Base-by-base conservation (phyloP, 2,329 filamentous ascomycete species). In the Hypoxylon sp. region DNA sequence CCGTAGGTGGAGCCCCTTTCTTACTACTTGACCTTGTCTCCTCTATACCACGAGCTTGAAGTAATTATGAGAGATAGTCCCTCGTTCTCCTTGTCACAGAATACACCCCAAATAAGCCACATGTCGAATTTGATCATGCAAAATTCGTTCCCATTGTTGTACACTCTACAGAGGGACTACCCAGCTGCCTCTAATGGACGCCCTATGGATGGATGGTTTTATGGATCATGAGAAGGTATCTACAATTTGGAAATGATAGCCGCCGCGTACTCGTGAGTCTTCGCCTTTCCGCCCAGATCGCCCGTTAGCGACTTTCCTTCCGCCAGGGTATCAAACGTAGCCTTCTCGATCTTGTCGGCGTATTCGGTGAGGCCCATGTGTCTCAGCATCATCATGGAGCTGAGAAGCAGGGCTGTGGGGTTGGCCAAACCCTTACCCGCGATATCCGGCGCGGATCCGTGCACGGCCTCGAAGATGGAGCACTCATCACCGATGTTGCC, bases 381-480 rank as follows among this genome's bases (percentile, higher is more conserved):
- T 82, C 96, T 91, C 87, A 99, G 84, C 96, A 99, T 98, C 96
- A 99, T 98, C 85, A 98, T 96, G 81, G 92, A 96, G 81, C 89
- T 93, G 77, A 98, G 91, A 71, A 99, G 89, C 74, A 99, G 90
- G 65, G 96, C 96, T 67, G 96, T 98, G 69, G 96, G 96, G 88
- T 99, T 99, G 77, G 96, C 96, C 74, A 98, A 91, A 73, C 88
- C 91, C 89, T 97, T 94, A 81, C 95, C 95, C 71, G 93, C 94
- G 80, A 98, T 98, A 81, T 98, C 95, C 67, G 95, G 95, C 65
- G 95, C 95, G 72, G 94, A 97, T 75, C 95, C 95, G 87, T 99
- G 96, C 76, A 99, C 96, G 76, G 96, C 96, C 86, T 99, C 96
- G 85, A 99, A 99, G 85, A 98, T 97, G 80, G 93, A 97, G 91